Base-by-base conservation (phyloP, 768 basidiomycete species). In the Suillus fuscotomentosus region DNA sequence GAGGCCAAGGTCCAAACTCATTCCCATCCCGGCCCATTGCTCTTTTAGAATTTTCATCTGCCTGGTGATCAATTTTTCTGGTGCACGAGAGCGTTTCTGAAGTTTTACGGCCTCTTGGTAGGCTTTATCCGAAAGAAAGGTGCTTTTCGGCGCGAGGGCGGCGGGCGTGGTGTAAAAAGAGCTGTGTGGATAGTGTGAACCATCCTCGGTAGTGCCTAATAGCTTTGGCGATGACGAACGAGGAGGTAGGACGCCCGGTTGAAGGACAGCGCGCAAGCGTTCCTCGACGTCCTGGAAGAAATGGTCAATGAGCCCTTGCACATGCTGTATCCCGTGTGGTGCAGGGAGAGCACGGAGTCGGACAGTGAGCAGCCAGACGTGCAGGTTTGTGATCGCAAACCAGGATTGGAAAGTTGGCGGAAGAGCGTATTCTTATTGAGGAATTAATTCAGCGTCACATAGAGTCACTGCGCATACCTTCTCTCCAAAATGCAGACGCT, bases 371-470 rank as follows among this genome's bases (percentile, higher is more conserved):
- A 98, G 81, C 91, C 95, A 96, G 56, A 98, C 81, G 76, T 99
- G 95, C 36, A 98, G 82, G 68, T 96, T 95, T 36, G 94, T 94
- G 60, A 97, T 79, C 5, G 92, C 93, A 78, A 98, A 98, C 92
- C 95, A 98, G 17, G 97, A 93, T 71, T 98, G 96, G 76, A 97
- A 97, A 0, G 97, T 97, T 14, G 90, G 90, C 11, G 96, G 95
- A 7, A 98, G 83, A 64, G 82, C 82, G 71, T 92, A 97, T 65
- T 86, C 96, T 97, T 70, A 0, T 24, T 5, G 22, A 2, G 20
- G 22, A 48, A 61, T 62, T 41, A 62, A 36, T 60, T 50, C 60
- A 2, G 34, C n/a, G 15, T 27, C 15, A 10, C 9, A 15, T 41
- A 15, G 14, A 4, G 22, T 2, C 22, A 56, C 24, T n/a, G n/a